phyloP scores from a whole-genome alignment of 1,139 yeast species.

The Insectozyma bohioensis region DNA sequence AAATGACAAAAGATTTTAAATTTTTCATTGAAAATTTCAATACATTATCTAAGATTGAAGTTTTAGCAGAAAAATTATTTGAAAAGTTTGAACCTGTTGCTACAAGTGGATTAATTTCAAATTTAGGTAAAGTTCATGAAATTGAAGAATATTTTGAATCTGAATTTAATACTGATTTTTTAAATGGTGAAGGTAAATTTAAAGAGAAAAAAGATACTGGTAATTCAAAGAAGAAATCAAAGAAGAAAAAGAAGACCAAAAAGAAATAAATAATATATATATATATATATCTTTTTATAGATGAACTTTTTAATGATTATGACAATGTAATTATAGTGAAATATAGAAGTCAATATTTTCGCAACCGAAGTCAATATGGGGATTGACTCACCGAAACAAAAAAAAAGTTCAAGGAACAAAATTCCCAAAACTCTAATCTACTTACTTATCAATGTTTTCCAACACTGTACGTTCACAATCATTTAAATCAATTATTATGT shows the following conservation, averaged over 20 bases:
- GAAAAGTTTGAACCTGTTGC: conserved; percentile 26
- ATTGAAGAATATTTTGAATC: conserved; percentile 15
- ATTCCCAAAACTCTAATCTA: too few species aligned
- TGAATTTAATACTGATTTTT: conserved; percentile 26
- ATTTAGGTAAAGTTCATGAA: conserved; percentile 4
- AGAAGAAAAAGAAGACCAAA: conserved; percentile 26
- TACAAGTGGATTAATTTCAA: conserved; percentile 18
- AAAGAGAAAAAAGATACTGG: conserved; percentile 8
- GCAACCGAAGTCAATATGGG: too few species aligned
- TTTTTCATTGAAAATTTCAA: conserved; percentile 30
- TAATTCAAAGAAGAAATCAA: conserved; percentile 20
- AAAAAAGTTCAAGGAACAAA: too few species aligned
- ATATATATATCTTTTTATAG: too few species aligned
- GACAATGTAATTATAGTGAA: too few species aligned
- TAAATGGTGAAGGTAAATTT: conserved; percentile 25
- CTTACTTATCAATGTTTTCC: conserved; percentile 6
- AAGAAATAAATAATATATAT: conserved; percentile 22
- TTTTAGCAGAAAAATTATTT: conserved; percentile 28
- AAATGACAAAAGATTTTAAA: conserved; percentile 20
- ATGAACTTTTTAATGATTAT: too few species aligned
- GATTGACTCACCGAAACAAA: conserved; percentile 1
- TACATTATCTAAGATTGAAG: conserved; percentile 31
- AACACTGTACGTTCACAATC: conserved; percentile 20
- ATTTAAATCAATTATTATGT: conserved; percentile 23
- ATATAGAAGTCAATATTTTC: too few species aligned